These are phyloP conservation scores for Mortierella claussenii DNA, from an alignment of 192 early-diverging fungal species.

Conservation along the genomic window DNA sequence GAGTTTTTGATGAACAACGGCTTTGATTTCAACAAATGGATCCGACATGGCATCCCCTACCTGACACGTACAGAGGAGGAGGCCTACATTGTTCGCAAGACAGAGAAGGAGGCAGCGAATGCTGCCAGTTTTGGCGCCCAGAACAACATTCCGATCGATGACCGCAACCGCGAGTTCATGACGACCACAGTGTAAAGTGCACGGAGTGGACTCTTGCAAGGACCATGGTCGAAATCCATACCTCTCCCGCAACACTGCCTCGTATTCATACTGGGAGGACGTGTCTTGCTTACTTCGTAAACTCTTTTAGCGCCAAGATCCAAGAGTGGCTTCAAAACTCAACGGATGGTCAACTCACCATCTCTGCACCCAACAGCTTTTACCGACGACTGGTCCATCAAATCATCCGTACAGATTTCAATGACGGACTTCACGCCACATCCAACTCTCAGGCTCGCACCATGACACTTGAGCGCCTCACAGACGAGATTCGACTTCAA, in stretches of 20 bases:
- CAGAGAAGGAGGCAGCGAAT: slow-evolving; percentile 17
- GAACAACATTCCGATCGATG: slow-evolving; percentile 61
- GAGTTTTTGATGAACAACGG: slow-evolving; percentile 79
- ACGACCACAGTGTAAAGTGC: slow-evolving; percentile 57
- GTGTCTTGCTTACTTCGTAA: no score
- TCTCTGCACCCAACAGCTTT: slow-evolving; percentile 67
- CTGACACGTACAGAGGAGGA: slow-evolving; percentile 70
- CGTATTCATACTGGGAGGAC: no score
- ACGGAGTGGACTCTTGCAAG: no score
- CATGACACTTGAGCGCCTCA: slow-evolving; percentile 45
- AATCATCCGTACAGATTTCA: slow-evolving; percentile 61
- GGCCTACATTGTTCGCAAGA: slow-evolving; percentile 15
- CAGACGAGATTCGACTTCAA: slow-evolving; percentile 55
- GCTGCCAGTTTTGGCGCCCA: neutral
- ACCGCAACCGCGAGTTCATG: slow-evolving; percentile 63
- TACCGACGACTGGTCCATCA: slow-evolving; percentile 84
- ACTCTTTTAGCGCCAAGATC: slow-evolving; percentile 42
- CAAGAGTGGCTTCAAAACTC: slow-evolving; percentile 57
- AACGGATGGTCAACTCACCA: slow-evolving; percentile 22
- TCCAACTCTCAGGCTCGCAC: slow-evolving; percentile 48
- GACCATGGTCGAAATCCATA: no score
- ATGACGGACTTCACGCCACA: slow-evolving; percentile 16
- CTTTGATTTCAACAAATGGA: slow-evolving; percentile 95
- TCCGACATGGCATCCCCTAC: slow-evolving; percentile 81
- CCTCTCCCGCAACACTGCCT: no score